A percentile compares a stretch with the other conserved stretches of the same genome.
Conservation (phyloP, 2,329 filamentous ascomycete species). For the Macrophomina pseudophaseolina region DNA sequence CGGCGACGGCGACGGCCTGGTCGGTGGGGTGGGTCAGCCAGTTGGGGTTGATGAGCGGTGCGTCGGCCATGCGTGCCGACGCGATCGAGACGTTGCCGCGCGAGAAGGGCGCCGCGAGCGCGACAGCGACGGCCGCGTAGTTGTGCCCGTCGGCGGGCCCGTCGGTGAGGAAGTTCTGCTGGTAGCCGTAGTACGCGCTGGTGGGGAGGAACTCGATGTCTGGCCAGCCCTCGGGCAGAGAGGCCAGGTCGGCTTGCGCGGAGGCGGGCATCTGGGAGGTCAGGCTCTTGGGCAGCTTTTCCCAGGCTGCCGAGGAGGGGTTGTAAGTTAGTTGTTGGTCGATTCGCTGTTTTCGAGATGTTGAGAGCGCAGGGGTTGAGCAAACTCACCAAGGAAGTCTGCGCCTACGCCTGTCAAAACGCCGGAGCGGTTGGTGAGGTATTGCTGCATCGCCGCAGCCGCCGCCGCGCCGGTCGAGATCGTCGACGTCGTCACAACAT, state of each 20-base stretch:
- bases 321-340: conserved; percentile 38
- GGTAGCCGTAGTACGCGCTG: background rate
- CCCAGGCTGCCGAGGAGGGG: conserved; percentile 29
- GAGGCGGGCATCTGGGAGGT: conserved; percentile 22
- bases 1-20: conserved; percentile 39
- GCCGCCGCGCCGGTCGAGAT: conserved; percentile 28
- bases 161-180: conserved; percentile 26
- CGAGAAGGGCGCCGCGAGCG: conserved; percentile 52
- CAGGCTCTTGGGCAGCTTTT: conserved; percentile 18
- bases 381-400: conserved; percentile 44
- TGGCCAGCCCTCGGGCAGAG: conserved; percentile 31
- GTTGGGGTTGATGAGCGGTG: conserved; percentile 57
- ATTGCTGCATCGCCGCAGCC: conserved; percentile 26
- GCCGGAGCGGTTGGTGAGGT: background rate
- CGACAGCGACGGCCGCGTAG: conserved; percentile 34
- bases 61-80: conserved; percentile 57
- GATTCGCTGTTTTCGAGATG: conserved; percentile 27
- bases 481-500: conserved; percentile 29
- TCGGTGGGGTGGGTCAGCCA: conserved; percentile 43
- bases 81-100: conserved; percentile 60
- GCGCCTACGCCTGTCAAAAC: conserved; percentile 32
- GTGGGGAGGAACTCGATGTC: conserved; percentile 29
- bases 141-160: conserved; percentile 32
- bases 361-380: no score
- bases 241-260: conserved; percentile 3